A percentile compares a stretch with the other conserved stretches of the same genome.
These are phyloP conservation scores for Triticum turgidum DNA, from an alignment of 176 grass and related monocot genomes.

Conservation along the genomic window DNA sequence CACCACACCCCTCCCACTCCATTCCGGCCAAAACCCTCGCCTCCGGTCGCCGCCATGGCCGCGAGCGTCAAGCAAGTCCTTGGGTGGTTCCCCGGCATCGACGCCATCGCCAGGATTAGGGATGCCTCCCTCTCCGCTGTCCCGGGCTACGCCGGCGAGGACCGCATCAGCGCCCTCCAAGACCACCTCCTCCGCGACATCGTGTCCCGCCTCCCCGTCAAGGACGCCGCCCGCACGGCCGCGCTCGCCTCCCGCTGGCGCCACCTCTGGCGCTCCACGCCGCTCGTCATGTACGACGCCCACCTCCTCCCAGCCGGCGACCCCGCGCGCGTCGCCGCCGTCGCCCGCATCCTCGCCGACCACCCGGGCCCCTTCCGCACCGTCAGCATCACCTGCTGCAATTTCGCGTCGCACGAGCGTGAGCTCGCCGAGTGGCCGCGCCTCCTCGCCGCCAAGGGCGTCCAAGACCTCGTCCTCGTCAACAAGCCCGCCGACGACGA, in stretches of 20 bases:
- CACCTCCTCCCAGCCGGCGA: neutral
- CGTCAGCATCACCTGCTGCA: neutral
- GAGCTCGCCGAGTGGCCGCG: conserved; percentile 2
- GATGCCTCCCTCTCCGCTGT: neutral
- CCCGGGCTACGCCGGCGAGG: neutral
- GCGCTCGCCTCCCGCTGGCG: neutral
- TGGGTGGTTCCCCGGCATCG: neutral
- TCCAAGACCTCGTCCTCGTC: neutral
- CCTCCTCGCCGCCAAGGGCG: conserved; percentile 11
- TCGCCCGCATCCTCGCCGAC: neutral
- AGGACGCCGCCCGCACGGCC: neutral
- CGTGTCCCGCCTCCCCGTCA: neutral
- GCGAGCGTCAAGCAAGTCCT: neutral
- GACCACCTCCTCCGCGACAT: neutral
- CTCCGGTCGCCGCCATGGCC: neutral
- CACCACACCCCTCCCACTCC: neutral
- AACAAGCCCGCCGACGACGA: neutral
- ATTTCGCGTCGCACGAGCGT: neutral
- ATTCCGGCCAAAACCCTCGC: neutral
- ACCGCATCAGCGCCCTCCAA: neutral
- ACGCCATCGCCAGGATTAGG: neutral
- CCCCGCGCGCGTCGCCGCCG: neutral
- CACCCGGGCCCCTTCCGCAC: conserved; percentile 7
- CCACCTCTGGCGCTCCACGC: neutral
- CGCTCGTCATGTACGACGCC: neutral